phyloP scores from a whole-genome alignment of 208 protist species.

The Crithidia bombi region DNA sequence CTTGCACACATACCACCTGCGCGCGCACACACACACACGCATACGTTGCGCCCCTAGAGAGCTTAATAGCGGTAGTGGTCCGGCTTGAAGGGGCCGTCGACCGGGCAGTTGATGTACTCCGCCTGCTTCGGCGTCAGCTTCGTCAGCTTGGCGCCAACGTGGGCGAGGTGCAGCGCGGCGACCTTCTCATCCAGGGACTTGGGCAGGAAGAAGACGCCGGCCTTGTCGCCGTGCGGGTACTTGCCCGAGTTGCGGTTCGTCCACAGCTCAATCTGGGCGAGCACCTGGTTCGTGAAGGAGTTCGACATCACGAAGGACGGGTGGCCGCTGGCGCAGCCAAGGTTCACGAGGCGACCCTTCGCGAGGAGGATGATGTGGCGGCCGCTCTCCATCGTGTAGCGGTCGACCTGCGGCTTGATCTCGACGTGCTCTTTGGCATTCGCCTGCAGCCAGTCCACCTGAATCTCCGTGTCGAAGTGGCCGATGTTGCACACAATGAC shows the following conservation, averaged over 20 bases:
- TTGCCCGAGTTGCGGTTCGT: conserved; percentile 91
- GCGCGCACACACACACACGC: too few relatives aligned
- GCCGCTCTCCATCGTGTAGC: conserved; percentile 96
- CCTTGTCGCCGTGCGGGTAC: conserved; percentile 93
- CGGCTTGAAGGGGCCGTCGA: conserved; percentile 98
- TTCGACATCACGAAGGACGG: conserved; percentile 99
- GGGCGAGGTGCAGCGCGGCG: conserved; percentile 96
- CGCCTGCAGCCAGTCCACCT: conserved; percentile 95
- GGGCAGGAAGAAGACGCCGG: conserved; percentile 97
- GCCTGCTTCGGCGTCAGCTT: conserved; percentile 95
- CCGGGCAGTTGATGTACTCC: conserved; percentile 97
- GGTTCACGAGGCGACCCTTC: conserved; percentile 98
- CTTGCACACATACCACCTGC: too few relatives aligned
- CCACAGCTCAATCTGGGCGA: conserved; percentile 99
- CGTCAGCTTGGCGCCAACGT: conserved; percentile 98
- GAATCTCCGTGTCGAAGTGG: conserved; percentile 99
- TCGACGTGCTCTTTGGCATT: conserved; percentile 94
- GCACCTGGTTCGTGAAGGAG: conserved; percentile 99
- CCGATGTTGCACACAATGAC: conserved; percentile 99
- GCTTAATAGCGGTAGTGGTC: conserved; percentile 99
- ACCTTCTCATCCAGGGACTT: conserved; percentile 99
- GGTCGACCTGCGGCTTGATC: conserved; percentile 99
- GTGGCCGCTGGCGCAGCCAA: conserved; percentile 99
- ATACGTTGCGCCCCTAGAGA: too few relatives aligned
- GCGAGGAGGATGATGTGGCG: conserved; percentile 97